Base-by-base conservation (phyloP, 371 early-diverging fungal species). In the Mucor velutinosus region DNA sequence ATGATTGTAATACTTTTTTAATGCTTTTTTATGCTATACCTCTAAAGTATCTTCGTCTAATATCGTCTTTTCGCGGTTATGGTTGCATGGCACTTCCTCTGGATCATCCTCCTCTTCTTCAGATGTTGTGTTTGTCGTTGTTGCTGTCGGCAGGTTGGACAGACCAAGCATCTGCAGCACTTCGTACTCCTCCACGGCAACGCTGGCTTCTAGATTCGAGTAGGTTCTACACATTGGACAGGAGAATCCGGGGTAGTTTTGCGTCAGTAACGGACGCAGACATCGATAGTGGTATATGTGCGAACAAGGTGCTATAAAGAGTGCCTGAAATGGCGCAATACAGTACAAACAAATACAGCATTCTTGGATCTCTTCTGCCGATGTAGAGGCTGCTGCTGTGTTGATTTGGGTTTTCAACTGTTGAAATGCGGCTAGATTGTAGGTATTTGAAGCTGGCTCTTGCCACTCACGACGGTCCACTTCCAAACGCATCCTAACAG, bases 221-320 rank as follows among this genome's bases (percentile, higher is more conserved):
- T 93, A 97, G 25, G 95, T 94, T 49, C 98, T 90, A 75, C 98
- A 98, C 32, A 98, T 84, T 12, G 98, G 97, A 76, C 98, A 98
- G 45, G 89, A 90, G 75, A 98, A 97, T 57, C 93, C 93, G 15
- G 94, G 88, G 60, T 86, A 86, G 51, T 86, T 80, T 64, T 83
- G 81, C n/a, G 65, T 49, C 35, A 97, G 72, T n/a, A 83, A 60
- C 4, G 93, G 89, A 41, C 89, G 86, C 60, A 96, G 88, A 78
- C 98, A 98, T 77, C 95, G 92, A 84, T 92, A 98, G 75, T 98
- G 98, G 81, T 93, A 98, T 64, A 94, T 92, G 72, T 98, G 98
- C n/a, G 95, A 96, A 76, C 98, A 98, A 1, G 98, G 97, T 3
- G 98, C 93, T 37, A 97, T 87, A 73, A 98, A 98, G 60, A 98